phyloP scores from a whole-genome alignment of 108 stramenopile genomes.

The Pseudonitzschia delicatissima region DNA sequence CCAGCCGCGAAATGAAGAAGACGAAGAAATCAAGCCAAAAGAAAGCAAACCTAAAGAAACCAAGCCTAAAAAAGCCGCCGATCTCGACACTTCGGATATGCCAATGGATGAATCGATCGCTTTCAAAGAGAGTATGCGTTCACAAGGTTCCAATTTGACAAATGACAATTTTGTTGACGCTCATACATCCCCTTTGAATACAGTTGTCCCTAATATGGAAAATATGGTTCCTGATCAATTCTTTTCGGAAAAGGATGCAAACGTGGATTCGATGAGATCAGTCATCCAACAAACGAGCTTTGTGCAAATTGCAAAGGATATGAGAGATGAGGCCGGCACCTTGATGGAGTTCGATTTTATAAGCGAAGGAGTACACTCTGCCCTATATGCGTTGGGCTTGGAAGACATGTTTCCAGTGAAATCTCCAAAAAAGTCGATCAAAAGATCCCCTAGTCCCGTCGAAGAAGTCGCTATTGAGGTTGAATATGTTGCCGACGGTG shows the following conservation, averaged over 20 bases:
- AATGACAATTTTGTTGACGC: neutral
- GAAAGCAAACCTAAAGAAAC: neutral
- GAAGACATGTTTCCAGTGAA: slow-evolving; percentile 16
- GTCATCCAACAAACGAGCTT: slow-evolving; percentile 19
- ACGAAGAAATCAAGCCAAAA: neutral
- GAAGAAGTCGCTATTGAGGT: slow-evolving; percentile 55
- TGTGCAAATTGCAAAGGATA: slow-evolving; percentile 28
- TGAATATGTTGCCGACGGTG: slow-evolving; percentile 42
- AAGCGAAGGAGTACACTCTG: slow-evolving; percentile 1
- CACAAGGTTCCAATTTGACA: neutral
- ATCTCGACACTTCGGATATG: neutral
- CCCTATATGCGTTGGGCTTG: slow-evolving; percentile 16
- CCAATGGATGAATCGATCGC: neutral
- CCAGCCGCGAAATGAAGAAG: neutral
- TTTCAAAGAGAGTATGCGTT: neutral
- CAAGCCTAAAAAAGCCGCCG: neutral
- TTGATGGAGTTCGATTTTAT: slow-evolving; percentile 12
- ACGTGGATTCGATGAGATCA: slow-evolving; percentile 23
- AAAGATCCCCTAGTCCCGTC: slow-evolving; percentile 15
- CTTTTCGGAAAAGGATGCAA: slow-evolving; percentile 26
- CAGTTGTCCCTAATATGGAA: slow-evolving; percentile 8
- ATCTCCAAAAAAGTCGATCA: neutral
- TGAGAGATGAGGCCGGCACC: slow-evolving; percentile 25
- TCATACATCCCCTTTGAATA: slow-evolving; percentile 5
- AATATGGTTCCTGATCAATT: slow-evolving; percentile 28